phyloP scores from a whole-genome alignment of 441 rosid species.

The Erysimum pusillum region DNA sequence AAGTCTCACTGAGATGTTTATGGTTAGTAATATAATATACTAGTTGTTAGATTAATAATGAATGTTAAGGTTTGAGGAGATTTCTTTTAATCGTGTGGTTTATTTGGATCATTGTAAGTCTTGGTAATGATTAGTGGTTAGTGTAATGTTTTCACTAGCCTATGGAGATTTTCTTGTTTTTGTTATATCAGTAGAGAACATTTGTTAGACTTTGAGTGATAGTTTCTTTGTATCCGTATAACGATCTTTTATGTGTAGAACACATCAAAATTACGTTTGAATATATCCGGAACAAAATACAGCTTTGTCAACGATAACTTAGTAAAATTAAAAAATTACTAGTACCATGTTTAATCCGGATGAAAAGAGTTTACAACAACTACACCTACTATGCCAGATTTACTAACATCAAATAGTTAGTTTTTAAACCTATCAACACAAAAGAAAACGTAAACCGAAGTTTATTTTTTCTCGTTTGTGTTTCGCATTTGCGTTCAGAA shows the following conservation, averaged over 20 bases:
- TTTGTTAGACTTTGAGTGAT: background rate
- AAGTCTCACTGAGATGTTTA: background rate
- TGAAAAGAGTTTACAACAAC: background rate
- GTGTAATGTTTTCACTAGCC: background rate
- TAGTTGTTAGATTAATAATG: slow-evolving; percentile 1
- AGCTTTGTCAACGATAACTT: background rate
- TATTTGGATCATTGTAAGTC: background rate
- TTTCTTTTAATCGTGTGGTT: background rate
- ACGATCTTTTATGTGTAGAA: background rate
- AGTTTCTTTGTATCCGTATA: background rate
- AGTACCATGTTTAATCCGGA: background rate
- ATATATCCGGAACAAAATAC: background rate
- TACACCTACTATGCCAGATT: background rate
- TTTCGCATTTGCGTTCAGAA: background rate
- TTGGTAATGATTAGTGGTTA: slow-evolving; percentile 4
- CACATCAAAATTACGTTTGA: background rate
- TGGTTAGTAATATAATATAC: slow-evolving; percentile 5
- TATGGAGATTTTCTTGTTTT: background rate
- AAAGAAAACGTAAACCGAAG: too few species aligned
- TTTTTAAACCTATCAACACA: too few species aligned
- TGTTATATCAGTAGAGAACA: background rate
- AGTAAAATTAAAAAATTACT: too few species aligned
- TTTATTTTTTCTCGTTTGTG: too few species aligned
- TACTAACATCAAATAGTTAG: background rate
- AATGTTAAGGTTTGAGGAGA: background rate